Percentiles rank a stretch among this genome's conserved stretches.
Conservation (phyloP, 2,329 filamentous ascomycete species). For the Hypoxylon sp. region DNA sequence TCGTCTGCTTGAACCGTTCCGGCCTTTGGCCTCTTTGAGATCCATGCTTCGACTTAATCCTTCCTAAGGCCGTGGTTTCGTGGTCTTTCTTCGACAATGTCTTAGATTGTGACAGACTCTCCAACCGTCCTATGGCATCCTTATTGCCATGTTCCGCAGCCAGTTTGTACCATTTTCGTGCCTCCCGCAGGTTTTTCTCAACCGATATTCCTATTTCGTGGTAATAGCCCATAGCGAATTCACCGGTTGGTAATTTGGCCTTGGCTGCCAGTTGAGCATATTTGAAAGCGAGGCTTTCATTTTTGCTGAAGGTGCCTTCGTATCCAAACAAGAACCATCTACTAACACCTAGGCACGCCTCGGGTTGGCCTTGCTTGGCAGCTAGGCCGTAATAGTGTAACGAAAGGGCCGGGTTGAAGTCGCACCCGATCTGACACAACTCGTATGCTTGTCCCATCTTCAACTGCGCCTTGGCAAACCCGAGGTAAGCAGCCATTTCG, state of each 20-base stretch:
- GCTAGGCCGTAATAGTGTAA: constrained; percentile 96
- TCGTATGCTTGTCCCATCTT: constrained; percentile 98
- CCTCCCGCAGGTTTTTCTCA: constrained; percentile 83
- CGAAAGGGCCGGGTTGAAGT: constrained; percentile 92
- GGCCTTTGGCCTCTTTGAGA: constrained; percentile 73
- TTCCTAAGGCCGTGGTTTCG: constrained; percentile 87
- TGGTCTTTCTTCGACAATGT: constrained; percentile 91
- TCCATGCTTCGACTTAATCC: constrained; percentile 85
- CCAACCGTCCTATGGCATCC: constrained; percentile 84
- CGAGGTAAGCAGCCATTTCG: constrained; percentile 94
- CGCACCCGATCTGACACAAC: constrained; percentile 90
- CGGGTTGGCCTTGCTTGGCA: constrained; percentile 89
- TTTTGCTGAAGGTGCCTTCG: constrained; percentile 92
- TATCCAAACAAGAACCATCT: constrained; percentile 99
- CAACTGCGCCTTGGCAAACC: constrained; percentile 94
- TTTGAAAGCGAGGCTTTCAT: constrained; percentile 90
- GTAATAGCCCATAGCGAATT: constrained; percentile 98
- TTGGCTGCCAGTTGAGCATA: constrained; percentile 90
- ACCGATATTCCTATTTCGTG: constrained; percentile 96
- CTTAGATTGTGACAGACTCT: constrained; percentile 84
- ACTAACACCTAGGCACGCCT: constrained; percentile 95
- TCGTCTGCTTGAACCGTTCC: constrained; percentile 66
- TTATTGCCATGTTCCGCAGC: constrained; percentile 92
- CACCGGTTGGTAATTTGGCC: constrained; percentile 85
- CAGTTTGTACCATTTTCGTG: constrained; percentile 88